Evolutionary conservation across 116 monocot genomes (phyloP).

Genomic region (Posidonia oceanica): DNA sequence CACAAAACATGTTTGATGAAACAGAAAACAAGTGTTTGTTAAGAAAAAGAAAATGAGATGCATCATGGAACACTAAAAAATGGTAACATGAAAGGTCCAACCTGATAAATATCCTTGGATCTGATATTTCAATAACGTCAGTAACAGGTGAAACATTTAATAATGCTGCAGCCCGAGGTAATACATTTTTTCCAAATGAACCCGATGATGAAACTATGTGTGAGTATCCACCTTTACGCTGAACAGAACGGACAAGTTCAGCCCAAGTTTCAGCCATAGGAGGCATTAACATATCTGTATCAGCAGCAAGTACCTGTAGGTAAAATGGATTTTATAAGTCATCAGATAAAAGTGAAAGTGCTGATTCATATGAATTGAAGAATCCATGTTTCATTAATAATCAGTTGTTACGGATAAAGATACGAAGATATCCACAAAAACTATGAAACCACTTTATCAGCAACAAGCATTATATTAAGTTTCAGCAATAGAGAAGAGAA

Average conservation of each 20-base stretch:
- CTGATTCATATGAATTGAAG: neutral
- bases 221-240: constrained; percentile 56
- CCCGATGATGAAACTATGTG: constrained; percentile 76
- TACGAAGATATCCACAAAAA: too few relatives aligned
- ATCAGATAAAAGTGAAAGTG: neutral
- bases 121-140: constrained; percentile 71
- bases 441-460: neutral
- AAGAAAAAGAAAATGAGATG: neutral
- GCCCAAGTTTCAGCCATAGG: constrained; percentile 96
- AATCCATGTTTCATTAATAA: neutral
- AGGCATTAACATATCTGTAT: constrained; percentile 52
- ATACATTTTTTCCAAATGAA: constrained; percentile 92
- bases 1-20: too few relatives aligned
- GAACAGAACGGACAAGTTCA: constrained; percentile 59
- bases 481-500: neutral
- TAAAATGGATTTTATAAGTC: constrained; percentile 5
- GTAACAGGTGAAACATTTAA: constrained; percentile 91
- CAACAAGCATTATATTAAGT: neutral
- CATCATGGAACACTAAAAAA: neutral
- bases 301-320: constrained; percentile 83
- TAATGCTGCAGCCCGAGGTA: constrained; percentile 89
- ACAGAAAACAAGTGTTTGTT: too few relatives aligned
- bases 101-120: constrained; percentile 75
- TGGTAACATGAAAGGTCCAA: constrained; percentile 5
- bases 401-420: too few relatives aligned